Percentiles rank a stretch among this genome's conserved stretches.
Conservation (phyloP, 2,329 filamentous ascomycete genomes). For the Fusarium sp. region DNA sequence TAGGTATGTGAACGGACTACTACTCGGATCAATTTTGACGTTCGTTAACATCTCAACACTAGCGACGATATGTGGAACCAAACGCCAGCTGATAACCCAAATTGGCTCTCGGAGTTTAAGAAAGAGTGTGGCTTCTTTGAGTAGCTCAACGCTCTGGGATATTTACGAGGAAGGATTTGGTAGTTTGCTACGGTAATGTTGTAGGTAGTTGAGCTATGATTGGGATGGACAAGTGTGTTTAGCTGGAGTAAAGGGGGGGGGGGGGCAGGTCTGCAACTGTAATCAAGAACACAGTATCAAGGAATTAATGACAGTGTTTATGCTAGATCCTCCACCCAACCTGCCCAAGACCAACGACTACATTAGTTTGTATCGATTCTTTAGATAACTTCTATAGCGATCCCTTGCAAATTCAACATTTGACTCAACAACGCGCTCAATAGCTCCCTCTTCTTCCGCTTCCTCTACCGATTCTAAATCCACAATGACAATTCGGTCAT, state of each 20-base stretch:
- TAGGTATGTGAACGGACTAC: background rate
- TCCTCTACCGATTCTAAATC: background rate
- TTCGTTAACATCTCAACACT: background rate
- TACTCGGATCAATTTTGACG: background rate
- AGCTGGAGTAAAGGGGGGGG: too few relatives aligned
- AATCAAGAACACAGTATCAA: too few relatives aligned
- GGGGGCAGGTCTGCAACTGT: too few relatives aligned
- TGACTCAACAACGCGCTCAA: background rate
- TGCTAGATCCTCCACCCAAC: too few relatives aligned
- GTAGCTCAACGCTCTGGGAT: conserved; percentile 47
- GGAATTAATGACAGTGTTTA: too few relatives aligned
- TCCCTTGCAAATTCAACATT: background rate
- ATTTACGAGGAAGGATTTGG: background rate
- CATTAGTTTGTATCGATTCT: background rate
- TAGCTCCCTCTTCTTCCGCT: background rate
- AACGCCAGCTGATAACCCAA: background rate
- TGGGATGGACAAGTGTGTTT: too few relatives aligned
- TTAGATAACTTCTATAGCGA: background rate
- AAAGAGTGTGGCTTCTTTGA: conserved; percentile 74
- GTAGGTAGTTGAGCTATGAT: too few relatives aligned
- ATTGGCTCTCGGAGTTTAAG: background rate
- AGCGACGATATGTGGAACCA: background rate
- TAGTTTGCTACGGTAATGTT: too few relatives aligned
- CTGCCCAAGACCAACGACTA: too few relatives aligned
- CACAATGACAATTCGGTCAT: conserved; percentile 18